Conservation (phyloP, 306 rosid species). For the Quercus dentata region DNA sequence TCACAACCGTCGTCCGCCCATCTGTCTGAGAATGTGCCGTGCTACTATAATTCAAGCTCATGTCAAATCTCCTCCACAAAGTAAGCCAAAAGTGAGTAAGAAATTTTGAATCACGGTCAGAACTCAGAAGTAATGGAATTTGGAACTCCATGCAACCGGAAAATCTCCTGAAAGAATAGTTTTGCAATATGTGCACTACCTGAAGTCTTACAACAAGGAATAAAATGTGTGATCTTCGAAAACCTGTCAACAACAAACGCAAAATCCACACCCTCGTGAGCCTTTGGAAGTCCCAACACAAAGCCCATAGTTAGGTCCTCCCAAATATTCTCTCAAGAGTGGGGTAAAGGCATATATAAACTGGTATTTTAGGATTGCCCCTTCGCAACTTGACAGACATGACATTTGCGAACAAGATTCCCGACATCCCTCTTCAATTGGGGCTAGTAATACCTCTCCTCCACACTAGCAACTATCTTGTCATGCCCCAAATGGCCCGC, state of each 20-base stretch:
- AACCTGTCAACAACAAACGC: neutral
- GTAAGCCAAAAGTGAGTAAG: too few species aligned
- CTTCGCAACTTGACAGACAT: too few species aligned
- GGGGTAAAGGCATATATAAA: neutral
- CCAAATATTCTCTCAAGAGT: neutral
- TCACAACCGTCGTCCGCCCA: too few species aligned
- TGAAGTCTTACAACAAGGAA: too few species aligned
- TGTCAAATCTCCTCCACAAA: too few species aligned
- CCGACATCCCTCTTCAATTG: too few species aligned
- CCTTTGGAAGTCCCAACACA: neutral
- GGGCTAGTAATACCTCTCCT: too few species aligned
- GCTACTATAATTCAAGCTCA: too few species aligned
- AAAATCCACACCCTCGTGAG: neutral
- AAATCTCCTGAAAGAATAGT: neutral
- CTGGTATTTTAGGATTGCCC: neutral
- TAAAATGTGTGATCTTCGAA: neutral
- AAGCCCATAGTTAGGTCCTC: neutral
- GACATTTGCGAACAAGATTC: too few species aligned
- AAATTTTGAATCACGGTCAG: too few species aligned
- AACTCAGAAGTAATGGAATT: too few species aligned
- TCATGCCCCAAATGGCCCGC: neutral
- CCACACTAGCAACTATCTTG: neutral
- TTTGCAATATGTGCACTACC: neutral
- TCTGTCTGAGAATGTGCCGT: too few species aligned
- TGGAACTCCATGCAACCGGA: neutral